Base-by-base conservation (phyloP, 495 filamentous ascomycete species). In the Penicillium subrubescens region DNA sequence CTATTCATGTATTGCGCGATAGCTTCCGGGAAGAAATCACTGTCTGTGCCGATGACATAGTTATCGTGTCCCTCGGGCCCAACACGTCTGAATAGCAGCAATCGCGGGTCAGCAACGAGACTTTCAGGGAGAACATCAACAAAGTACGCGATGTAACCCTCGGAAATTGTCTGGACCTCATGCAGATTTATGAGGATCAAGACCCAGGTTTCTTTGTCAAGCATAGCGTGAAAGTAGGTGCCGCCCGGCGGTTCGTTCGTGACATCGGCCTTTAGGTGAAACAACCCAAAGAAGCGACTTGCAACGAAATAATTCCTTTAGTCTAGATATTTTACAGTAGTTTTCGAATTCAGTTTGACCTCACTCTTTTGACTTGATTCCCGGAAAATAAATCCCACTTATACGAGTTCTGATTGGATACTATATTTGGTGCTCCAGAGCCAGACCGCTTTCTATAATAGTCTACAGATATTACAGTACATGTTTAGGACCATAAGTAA, bases 21-120 rank as follows among this genome's bases (percentile, higher is more conserved):
- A 55, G 57, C 12, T 39, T 56, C 17, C 57, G 61, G 27, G 27
- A 48, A 17, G 46, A 39, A 4, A 62, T 75, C 35, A 65, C 57
- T 10, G 44, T 72, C 6, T 53, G 61, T 23, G 60, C 61, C 4
- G 41, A 43, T 8, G 74, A 77, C 54, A 57, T 75, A 11, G 67
- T 72, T 29, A 63, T 75, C 33, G 63, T 71, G 5, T 67, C 67
- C 4, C 62, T 71, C 1, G 74, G 74, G n/a, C n/a, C n/a, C n/a
- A n/a, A n/a, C n/a, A n/a, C n/a, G n/a, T n/a, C n/a, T n/a, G n/a
- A n/a, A n/a, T n/a, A n/a, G n/a, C n/a, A n/a, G n/a, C n/a, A n/a
- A n/a, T n/a, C n/a, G n/a, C n/a, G n/a, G n/a, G n/a, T n/a, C n/a
- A n/a, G n/a, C n/a, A n/a, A n/a, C n/a, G n/a, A n/a, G n/a, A n/a